phyloP scores from a whole-genome alignment of 306 rosid species.

The Delonix regia region DNA sequence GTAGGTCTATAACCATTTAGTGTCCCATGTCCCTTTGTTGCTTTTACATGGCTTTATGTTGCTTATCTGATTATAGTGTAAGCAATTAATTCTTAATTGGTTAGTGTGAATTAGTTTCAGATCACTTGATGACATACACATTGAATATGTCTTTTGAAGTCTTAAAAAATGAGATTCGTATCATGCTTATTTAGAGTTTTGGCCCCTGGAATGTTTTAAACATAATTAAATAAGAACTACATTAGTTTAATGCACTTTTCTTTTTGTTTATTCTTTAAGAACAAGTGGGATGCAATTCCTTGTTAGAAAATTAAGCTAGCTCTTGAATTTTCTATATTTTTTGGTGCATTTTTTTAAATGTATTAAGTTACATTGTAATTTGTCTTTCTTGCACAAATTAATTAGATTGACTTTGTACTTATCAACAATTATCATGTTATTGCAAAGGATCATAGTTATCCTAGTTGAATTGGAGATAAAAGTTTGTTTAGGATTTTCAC shows the following conservation, averaged over 20 bases:
- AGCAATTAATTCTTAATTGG: background rate
- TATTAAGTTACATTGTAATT: background rate
- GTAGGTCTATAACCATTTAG: background rate
- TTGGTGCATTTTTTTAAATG: background rate
- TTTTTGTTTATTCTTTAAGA: conserved; percentile 25
- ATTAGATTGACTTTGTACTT: conserved; percentile 29
- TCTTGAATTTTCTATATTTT: conserved; percentile 1
- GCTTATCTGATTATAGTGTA: background rate
- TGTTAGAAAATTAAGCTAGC: conserved; percentile 8
- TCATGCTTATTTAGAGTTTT: conserved; percentile 10
- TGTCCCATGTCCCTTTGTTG: too few relatives aligned
- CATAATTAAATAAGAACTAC: background rate
- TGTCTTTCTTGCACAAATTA: background rate
- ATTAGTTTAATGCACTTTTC: conserved; percentile 15
- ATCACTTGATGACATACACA: background rate
- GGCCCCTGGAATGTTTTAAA: conserved; percentile 1
- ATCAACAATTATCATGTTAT: conserved; percentile 46
- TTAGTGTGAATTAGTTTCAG: background rate
- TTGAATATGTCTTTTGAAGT: background rate
- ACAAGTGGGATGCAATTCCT: conserved; percentile 28
- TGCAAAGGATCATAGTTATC: conserved; percentile 48
- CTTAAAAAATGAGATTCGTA: background rate
- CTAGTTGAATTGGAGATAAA: conserved; percentile 47
- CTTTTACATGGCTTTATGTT: too few relatives aligned
- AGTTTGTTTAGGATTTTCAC: conserved; percentile 50